Evolutionary conservation across 768 basidiomycete genomes (phyloP), one percentile per base, ranked within the genome.

Genomic region (Lactarius evosmus): DNA sequence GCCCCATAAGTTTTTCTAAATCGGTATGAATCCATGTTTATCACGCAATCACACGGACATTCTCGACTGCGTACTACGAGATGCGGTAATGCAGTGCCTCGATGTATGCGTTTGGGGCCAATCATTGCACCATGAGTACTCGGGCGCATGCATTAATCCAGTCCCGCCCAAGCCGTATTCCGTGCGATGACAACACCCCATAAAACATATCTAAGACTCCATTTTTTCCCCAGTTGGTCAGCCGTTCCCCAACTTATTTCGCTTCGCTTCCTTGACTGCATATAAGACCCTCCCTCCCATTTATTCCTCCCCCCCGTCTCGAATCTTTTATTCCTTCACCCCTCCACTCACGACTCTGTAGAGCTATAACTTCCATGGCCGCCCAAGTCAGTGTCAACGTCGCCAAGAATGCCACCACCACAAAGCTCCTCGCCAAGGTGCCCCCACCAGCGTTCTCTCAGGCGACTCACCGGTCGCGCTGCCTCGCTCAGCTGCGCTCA

Each of bases 401-500:
- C 19, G 58, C 65, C 22, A 62, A 52, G 27, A 63, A 46, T 29
- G 57, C 56, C 8, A n/a, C 62, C 19, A 33, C 57, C 27, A 56
- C 62, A 25, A 63, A 66, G 30, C 34, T 69, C 46, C 53, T 69
- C 29, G 62, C 66, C 25, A 67, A 56, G 49, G 62, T 61, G 14
- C 60, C 67, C 17, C 62, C 67, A 5, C 66, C 67, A 7, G 56
- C 66, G 32, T 69, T 69, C 62, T 63, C 55, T 16, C 75, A 76
- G 3, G 70, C 75, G 7, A 70, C 84, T n/a, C 90, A 91, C 69
- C 72, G 77, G 44, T 66, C 78, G 27, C 86, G 91, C 63, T 84
- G 83, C 70, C 75, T 91, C 58, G 75, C 74, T 38, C 91, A 93
- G 73, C 76, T 93, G 16, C 86, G 86, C 56, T 87, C 87, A 29